Evolutionary conservation across 2,329 filamentous ascomycete genomes (phyloP), one percentile per base, ranked within the genome.

Genomic region (Nemania abortiva): DNA sequence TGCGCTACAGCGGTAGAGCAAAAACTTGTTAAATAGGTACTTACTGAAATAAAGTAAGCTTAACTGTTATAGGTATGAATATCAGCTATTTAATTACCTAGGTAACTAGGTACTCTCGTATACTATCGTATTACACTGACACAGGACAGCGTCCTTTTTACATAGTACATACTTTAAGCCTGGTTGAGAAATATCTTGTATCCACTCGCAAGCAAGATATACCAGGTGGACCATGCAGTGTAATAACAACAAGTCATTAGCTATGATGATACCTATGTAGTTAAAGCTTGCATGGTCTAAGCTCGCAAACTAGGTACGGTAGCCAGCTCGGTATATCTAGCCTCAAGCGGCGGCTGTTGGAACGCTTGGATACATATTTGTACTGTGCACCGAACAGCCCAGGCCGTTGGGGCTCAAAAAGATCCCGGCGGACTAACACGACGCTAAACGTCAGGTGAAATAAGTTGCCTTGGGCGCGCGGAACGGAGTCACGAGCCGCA

Each of bases 341-440:
- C n/a, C 42, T 47, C 49, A 29, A 52, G 20, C 15, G 27, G 31
- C 53, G 20, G 45, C 34, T 20, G 20, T 9, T 37, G 31, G 45
- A n/a, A 39, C 54, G 27, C 45, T 45, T 6, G n/a, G 7, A 54
- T 47, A 37, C n/a, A n/a, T 15, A 55, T 66, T 50, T 61, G 39
- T 66, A 66, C 58, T 56, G 67, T 66, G 66, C 58, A 50, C 29
- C 24, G 34, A 63, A 62, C 47, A 42, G 63, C 57, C 63, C 55
- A 66, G 57, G 18, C 42, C 66, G 37, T 66, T 69, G 66, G 66
- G 66, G 66, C 66, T 69, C 62, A 57, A 65, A 65, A 53, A 39
- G 24, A 66, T 54, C 63, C 63, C 39, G 49, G 63, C 62, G 49
- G 18, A 49, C 42, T 59, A 20, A 58, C 6, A 18, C 29, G 22